phyloP scores from a whole-genome alignment of 257 asterid species.

The Solanum stenotomum region DNA sequence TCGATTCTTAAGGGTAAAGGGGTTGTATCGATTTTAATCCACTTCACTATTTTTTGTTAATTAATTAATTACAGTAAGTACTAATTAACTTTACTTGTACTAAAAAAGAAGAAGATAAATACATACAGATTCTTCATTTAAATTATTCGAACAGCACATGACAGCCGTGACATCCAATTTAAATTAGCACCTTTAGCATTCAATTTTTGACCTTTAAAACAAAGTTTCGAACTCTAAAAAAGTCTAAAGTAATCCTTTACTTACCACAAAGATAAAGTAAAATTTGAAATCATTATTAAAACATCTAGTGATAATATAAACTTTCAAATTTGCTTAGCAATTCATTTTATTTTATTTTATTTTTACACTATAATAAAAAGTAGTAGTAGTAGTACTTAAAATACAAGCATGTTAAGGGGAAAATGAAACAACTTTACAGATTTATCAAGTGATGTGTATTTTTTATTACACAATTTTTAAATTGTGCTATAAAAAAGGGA shows the following conservation, averaged over 20 bases:
- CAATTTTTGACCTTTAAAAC: not conserved
- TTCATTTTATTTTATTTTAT: not conserved
- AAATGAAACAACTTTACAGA: not conserved
- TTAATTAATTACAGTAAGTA: not conserved
- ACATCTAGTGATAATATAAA: not conserved
- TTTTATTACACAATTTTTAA: not conserved
- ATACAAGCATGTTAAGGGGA: not conserved
- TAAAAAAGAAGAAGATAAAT: not conserved
- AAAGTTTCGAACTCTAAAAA: not conserved
- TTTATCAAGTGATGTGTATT: not conserved
- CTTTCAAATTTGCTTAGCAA: not conserved
- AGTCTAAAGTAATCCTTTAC: not conserved
- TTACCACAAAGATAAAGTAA: not conserved
- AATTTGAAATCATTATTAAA: not conserved
- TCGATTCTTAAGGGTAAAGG: constrained; percentile 50
- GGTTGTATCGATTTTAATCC: constrained; percentile 1
- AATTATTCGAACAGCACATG: constrained; percentile 6
- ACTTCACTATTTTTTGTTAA: not conserved
- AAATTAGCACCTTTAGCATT: not conserved
- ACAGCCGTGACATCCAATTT: constrained; percentile 1
- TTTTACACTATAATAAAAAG: not conserved
- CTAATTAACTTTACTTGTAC: not conserved
- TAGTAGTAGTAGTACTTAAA: not conserved
- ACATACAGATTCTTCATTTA: not conserved
- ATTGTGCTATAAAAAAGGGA: not conserved